Percentiles rank a stretch among this genome's conserved stretches.
phyloP scores from a whole-genome alignment of 768 basidiomycete species.

The Cytidiella melzeri region DNA sequence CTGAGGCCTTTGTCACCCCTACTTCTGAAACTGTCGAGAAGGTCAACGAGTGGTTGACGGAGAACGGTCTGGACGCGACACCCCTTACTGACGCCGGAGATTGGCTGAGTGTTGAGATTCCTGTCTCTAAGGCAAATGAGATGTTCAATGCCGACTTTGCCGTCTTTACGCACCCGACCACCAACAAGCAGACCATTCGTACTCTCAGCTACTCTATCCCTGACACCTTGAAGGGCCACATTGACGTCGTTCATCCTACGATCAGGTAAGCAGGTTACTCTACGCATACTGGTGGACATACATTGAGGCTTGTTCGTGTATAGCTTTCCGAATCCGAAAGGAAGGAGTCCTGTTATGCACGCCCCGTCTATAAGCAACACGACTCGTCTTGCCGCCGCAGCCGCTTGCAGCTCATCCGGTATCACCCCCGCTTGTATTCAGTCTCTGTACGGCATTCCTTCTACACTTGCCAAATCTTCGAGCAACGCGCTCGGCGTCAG shows the following conservation, averaged over 20 bases:
- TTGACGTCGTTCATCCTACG: conserved; percentile 27
- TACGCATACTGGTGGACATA: too few relatives aligned
- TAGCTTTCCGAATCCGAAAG: conserved; percentile 1
- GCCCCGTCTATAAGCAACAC: conserved; percentile 11
- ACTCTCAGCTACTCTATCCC: conserved; percentile 28
- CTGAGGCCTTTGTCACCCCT: conserved; percentile 17
- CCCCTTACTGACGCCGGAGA: conserved; percentile 24
- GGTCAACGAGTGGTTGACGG: conserved; percentile 23
- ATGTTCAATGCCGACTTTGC: conserved; percentile 24
- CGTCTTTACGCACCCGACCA: conserved; percentile 19
- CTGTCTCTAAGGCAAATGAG: conserved; percentile 25
- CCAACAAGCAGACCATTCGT: conserved; percentile 18
- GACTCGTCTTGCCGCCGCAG: background rate
- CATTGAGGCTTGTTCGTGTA: background rate
- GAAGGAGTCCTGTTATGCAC: background rate
- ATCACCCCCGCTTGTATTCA: conserved; percentile 22
- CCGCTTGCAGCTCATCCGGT: background rate
- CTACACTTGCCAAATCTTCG: conserved; percentile 11
- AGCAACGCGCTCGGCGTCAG: conserved; percentile 18
- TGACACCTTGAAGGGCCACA: conserved; percentile 17
- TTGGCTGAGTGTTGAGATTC: conserved; percentile 20
- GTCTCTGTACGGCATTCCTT: conserved; percentile 19
- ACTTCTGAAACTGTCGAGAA: conserved; percentile 15
- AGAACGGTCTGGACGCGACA: conserved; percentile 20
- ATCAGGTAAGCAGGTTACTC: conserved; percentile 10